Base-by-base conservation (phyloP, 352 stramenopile genomes). In the Thalassiosira hispida region DNA sequence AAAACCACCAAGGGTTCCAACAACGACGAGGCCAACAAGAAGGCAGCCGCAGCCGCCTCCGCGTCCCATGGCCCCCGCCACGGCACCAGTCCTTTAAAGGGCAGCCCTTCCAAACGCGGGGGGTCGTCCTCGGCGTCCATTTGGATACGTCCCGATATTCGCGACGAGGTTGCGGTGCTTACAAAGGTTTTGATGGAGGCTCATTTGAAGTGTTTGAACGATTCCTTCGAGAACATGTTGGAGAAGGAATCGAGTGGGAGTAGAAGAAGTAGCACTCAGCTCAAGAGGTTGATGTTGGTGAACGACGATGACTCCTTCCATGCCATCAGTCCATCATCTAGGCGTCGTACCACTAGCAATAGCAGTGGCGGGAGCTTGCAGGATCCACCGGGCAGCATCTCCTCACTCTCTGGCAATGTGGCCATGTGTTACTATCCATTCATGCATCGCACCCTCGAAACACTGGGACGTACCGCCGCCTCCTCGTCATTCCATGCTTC, bases 161-260 rank as follows among this genome's bases (percentile, higher is more conserved):
- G 78, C 38, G 52, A 89, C 23, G 79, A 79, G 74, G 51, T 76
- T 20, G 73, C 65, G 0, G 51, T 85, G 2, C 59, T 89, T n/a
- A 81, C 85, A n/a, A 79, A 84, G 57, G 20, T 67, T 18, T 79
- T 90, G 42, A 72, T 90, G 2, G 62, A 87, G 60, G 33, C 75
- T 31, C 84, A 90, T 42, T 51, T 18, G 55, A 25, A 60, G 27
- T 87, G 68, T 52, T 49, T 92, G 16, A 16, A 77, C 20, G 44
- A 81, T 42, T 47, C 8, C 33, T 86, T 75, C 59, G 14, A 25
- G 29, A 57, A 70, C 38, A 35, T 56, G 20, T 14, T 56, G 20
- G 3, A 35, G 44, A 25, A 46, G n/a, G 5, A 7, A 16, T 18
- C 20, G 14, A n/a, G 5, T 16, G 33, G 9, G 23, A 56, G 64